A percentile compares a stretch with the other conserved stretches of the same genome.
Evolutionary conservation across 345 rosid genomes (phyloP).

Genomic region (Clarkia xantiana): DNA sequence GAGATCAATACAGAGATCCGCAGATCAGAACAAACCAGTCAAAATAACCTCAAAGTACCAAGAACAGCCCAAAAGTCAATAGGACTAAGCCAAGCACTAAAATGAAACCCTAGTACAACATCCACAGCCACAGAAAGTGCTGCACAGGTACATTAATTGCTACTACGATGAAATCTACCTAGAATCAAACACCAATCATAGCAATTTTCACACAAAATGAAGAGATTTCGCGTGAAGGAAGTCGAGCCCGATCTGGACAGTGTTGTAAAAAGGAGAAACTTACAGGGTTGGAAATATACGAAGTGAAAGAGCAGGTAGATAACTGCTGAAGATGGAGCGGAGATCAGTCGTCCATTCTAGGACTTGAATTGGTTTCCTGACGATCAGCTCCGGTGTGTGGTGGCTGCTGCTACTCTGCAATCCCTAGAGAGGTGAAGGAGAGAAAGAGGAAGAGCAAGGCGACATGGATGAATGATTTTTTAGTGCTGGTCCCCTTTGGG

Average conservation of each 20-base stretch:
- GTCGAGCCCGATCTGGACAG: neutral
- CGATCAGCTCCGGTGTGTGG: constrained; percentile 9
- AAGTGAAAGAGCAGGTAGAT: neutral
- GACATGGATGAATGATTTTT: constrained; percentile 20
- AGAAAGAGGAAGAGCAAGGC: constrained; percentile 8
- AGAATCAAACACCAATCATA: neutral
- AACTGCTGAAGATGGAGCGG: neutral
- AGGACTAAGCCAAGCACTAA: neutral
- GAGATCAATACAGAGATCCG: neutral
- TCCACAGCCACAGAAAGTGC: constrained; percentile 1
- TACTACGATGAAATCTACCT: neutral
- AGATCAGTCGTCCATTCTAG: constrained; percentile 30
- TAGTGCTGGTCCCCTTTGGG: constrained; percentile 2
- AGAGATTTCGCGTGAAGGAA: neutral
- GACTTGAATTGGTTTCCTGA: neutral
- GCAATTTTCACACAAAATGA: neutral
- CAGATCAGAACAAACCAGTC: constrained; percentile 3
- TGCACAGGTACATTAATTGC: neutral
- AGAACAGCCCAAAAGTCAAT: neutral
- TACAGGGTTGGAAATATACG: constrained; percentile 11
- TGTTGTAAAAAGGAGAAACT: neutral
- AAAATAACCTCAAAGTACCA: constrained; percentile 10
- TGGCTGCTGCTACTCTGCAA: constrained; percentile 22
- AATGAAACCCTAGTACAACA: neutral
- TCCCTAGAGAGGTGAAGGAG: constrained; percentile 21